A percentile compares a stretch with the other conserved stretches of the same genome.
Conservation (phyloP, 257 asterid species). For the Nicotiana obtusifolia region DNA sequence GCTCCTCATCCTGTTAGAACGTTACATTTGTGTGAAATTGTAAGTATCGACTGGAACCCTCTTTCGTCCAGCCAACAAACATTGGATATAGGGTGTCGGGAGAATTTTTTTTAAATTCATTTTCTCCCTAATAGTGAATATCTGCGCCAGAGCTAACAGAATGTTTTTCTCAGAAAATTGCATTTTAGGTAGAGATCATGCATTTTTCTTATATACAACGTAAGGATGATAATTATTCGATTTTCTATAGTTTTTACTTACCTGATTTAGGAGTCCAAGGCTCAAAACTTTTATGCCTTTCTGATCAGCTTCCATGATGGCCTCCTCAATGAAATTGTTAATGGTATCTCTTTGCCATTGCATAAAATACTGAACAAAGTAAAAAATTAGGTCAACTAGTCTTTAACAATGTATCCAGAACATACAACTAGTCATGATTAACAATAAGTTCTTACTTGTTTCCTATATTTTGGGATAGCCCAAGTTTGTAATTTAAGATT, state of each 20-base stretch:
- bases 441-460: slow-evolving; percentile 36
- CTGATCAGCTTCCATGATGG: slow-evolving; percentile 56
- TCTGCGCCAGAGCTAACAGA: neutral
- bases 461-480: slow-evolving; percentile 35
- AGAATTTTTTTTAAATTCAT: neutral
- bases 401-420: neutral
- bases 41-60: neutral
- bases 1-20: slow-evolving; percentile 20
- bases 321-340: slow-evolving; percentile 57
- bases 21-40: neutral
- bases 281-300: slow-evolving; percentile 58
- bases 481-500: slow-evolving; percentile 23
- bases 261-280: slow-evolving; percentile 81
- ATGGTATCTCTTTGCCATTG: slow-evolving; percentile 49
- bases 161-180: neutral
- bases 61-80: neutral
- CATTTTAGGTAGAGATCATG: neutral
- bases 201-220: neutral
- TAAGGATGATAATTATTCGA: neutral
- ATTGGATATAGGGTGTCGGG: neutral
- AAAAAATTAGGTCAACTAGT: neutral
- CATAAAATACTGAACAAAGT: slow-evolving; percentile 32
- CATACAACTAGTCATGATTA: neutral
- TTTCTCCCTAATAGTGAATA: neutral
- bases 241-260: neutral